phyloP scores from a whole-genome alignment of 495 filamentous ascomycete genomes.

The Saxophila tyrrhenica region DNA sequence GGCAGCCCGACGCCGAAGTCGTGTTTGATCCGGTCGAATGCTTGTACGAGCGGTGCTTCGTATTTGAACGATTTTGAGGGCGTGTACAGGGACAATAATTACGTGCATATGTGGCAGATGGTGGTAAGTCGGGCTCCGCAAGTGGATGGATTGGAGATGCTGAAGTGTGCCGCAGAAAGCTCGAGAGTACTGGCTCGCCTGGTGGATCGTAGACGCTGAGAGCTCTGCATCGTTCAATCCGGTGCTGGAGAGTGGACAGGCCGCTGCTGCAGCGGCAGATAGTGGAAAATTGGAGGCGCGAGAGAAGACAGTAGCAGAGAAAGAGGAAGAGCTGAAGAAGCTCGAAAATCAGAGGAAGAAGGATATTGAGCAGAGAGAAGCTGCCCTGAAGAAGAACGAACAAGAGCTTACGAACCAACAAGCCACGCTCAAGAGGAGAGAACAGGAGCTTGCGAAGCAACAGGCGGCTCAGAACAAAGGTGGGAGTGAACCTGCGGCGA shows the following conservation, averaged over 20 bases:
- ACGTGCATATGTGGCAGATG: conserved; percentile 7
- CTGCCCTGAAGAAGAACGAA: neutral
- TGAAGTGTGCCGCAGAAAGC: neutral
- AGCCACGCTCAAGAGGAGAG: neutral
- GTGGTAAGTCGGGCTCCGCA: neutral
- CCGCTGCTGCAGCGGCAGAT: neutral
- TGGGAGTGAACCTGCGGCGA: neutral
- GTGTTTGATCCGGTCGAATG: conserved; percentile 1
- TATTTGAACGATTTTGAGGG: conserved; percentile 3
- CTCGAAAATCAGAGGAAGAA: neutral
- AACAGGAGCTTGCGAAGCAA: neutral
- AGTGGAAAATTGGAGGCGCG: neutral
- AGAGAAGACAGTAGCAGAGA: neutral
- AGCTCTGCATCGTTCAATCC: neutral
- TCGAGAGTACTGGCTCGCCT: neutral
- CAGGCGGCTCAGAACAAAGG: neutral
- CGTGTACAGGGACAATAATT: neutral
- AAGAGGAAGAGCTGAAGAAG: neutral
- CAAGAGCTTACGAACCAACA: neutral
- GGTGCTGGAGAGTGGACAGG: neutral
- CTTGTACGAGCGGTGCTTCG: neutral
- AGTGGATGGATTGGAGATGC: neutral
- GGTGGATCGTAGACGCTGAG: neutral
- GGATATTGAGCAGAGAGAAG: conserved; percentile 1
- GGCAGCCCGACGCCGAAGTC: neutral